Base-by-base conservation (phyloP, 2,329 filamentous ascomycete species). In the Eutypa lata region DNA sequence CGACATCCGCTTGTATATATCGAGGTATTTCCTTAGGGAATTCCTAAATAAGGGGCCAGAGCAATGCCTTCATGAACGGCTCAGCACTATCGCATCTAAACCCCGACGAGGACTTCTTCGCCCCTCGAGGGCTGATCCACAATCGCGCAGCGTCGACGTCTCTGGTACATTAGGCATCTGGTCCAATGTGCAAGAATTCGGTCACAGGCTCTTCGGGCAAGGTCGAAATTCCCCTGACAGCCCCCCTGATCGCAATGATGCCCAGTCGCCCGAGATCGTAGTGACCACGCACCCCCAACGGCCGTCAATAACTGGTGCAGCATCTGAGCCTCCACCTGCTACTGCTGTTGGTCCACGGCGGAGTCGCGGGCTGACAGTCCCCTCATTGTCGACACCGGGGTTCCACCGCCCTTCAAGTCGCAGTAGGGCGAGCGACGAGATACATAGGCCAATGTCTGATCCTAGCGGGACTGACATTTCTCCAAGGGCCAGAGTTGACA, bases 11-110 rank as follows among this genome's bases (percentile, higher is more conserved):
- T 69, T 81, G 0, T 81, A 82, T 71, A 73, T 80, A 43, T 76
- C 76, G 19, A 73, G 77, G 56, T 55, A 81, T 52, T 68, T 77
- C n/a, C 68, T 83, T 24, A 61, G 73, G 51, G 76, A 84, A 1
- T 87, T 84, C 46, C 61, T 86, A 1, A 65, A 68, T 3, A 79
- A 79, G 22, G 83, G 83, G 0, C 81, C 82, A 0, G 77, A 83
- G 7, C 68, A 66, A 18, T 86, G 82, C 55, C 62, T 86, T 5
- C 72, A 73, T 13, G 79, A 83, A 51, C 71, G 83, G 13, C 56
- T 86, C 16, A 76, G 65, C 28, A 64, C 62, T 2, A 62, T 66
- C 7, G 61, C 68, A 16, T 40, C 65, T 5, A 67, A 55, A 44
- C 57, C 56, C 7, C 60, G 47, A n/a, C 57, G 55, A 44, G 37